Evolutionary conservation across 176 grass and related monocot genomes (phyloP), one percentile per base, ranked within the genome.

Genomic region (Bonia amplexicaulis): DNA sequence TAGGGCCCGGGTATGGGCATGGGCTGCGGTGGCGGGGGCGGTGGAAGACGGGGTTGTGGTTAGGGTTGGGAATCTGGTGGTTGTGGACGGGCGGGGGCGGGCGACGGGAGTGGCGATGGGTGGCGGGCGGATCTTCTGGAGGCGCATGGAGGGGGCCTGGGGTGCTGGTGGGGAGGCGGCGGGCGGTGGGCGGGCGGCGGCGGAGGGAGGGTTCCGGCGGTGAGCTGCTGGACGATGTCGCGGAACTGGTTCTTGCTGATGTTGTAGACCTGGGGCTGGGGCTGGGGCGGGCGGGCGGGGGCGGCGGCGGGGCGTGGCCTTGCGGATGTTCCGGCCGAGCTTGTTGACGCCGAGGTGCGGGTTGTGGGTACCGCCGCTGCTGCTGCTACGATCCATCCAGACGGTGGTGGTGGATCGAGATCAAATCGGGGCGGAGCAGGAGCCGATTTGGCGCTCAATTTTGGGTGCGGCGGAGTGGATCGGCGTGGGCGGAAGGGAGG

Each of bases 231-330:
- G 26, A 99, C 96, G 70, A 99, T 92, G 81, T 94, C 93, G 9
- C 96, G 93, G 81, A 99, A 99, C 35, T 99, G 88, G 90, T 91
- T 99, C 86, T 96, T 94, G 91, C 90, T 99, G 91, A 99, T 96
- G 89, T 96, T 99, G 89, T 99, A 99, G 54, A 99, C 96, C 88
- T 96, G 96, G 7, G 96, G 93, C 86, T 98, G 96, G 5, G 96
- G 91, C 88, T 88, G 93, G 16, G 87, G 83, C 37, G 91, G 89
- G 64, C 84, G 93, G 11, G 76, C 8, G 17, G 89, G 73, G 22
- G 26, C 67, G 77, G 71, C 2, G 85, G 80, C 0, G 91, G 94
- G 3, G 84, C 25, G 87, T 89, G 14, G 90, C 86, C 87, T 99
- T 99, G 81, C 97, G 92, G 81, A 99, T 94, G 84, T 76, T 88